These are phyloP conservation scores for Trifolium repens DNA, from an alignment of 306 rosid species.

Conservation along the genomic window DNA sequence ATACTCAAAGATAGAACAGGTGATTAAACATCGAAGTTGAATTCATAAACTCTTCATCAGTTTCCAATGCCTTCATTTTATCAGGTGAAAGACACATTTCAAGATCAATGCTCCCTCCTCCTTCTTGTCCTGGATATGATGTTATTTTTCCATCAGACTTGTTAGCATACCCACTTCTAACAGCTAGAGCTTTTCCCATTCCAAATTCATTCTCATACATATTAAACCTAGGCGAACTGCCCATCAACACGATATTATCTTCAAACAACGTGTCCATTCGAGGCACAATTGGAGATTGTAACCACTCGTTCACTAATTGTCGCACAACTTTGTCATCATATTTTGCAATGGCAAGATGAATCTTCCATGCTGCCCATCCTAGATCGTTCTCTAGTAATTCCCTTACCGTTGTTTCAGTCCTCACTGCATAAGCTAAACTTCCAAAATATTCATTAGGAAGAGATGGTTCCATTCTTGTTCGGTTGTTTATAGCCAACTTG, in stretches of 20 bases:
- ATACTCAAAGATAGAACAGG: neutral
- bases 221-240: conserved; percentile 65
- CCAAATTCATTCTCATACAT: conserved; percentile 71
- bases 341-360: conserved; percentile 44
- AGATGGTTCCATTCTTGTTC: conserved; percentile 4
- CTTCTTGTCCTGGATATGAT: conserved; percentile 49
- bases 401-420: conserved; percentile 30
- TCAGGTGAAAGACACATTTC: conserved; percentile 58
- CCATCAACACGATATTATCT: conserved; percentile 43
- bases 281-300: neutral
- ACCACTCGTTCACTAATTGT: neutral
- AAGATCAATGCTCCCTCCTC: conserved; percentile 69
- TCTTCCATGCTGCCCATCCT: conserved; percentile 68
- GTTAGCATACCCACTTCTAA: conserved; percentile 59
- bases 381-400: conserved; percentile 48
- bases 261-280: neutral
- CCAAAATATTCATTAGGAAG: conserved; percentile 59
- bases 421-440: neutral
- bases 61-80: conserved; percentile 54
- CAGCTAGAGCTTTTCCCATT: conserved; percentile 68
- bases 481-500: neutral
- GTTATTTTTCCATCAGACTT: conserved; percentile 57
- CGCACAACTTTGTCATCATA: neutral
- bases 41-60: conserved; percentile 57
- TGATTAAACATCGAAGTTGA: conserved; percentile 30